Percentiles rank a stretch among this genome's conserved stretches.
These are phyloP conservation scores for Coemansia pectinata DNA, from an alignment of 192 early-diverging fungal species.

Conservation along the genomic window DNA sequence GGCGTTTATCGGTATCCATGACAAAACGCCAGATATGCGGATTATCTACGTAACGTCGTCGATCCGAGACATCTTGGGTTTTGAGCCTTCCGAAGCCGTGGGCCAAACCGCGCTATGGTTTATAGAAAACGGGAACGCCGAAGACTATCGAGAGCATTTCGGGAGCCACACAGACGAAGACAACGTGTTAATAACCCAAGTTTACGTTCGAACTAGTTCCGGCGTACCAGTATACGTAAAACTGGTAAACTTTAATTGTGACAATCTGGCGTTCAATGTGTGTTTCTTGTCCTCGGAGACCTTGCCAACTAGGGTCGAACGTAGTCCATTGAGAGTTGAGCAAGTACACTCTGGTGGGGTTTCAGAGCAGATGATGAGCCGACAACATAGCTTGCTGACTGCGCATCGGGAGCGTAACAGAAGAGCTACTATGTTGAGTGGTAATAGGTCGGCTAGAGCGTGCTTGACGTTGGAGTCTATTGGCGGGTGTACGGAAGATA, in stretches of 20 bases:
- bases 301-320: background rate
- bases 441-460: background rate
- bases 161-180: background rate
- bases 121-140: background rate
- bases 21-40: constrained; percentile 36
- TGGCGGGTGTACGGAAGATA: background rate
- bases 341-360: background rate
- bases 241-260: constrained; percentile 26
- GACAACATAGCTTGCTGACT: background rate
- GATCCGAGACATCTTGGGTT: constrained; percentile 3
- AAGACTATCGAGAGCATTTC: constrained; percentile 11
- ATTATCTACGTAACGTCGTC: constrained; percentile 34
- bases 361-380: background rate
- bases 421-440: background rate
- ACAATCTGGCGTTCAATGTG: constrained; percentile 19
- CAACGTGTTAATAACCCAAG: constrained; percentile 7
- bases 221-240: constrained; percentile 4
- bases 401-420: constrained; percentile 2
- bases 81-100: constrained; percentile 10
- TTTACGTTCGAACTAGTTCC: background rate
- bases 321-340: background rate
- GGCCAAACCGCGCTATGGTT: constrained; percentile 7
- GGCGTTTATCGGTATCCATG: constrained; percentile 35
- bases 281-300: background rate
- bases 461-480: constrained; percentile 27